These are phyloP conservation scores for Epicoccum sorghinum DNA, from an alignment of 2,329 filamentous ascomycete species.

Conservation along the genomic window DNA sequence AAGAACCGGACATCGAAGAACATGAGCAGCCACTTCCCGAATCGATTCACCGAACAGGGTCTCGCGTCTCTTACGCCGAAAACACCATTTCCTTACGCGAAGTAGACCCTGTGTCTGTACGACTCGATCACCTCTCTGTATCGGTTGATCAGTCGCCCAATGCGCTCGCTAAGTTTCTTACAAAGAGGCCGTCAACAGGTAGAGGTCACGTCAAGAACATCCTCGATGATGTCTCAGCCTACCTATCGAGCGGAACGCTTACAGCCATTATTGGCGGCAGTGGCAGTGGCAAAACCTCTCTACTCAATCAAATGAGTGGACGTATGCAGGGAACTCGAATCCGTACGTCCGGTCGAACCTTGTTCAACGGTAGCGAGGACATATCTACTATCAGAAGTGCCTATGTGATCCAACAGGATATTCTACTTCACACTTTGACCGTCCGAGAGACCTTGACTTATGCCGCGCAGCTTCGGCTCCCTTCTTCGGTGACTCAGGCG, in stretches of 20 bases:
- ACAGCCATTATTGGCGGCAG: conserved; percentile 79
- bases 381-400: conserved; percentile 61
- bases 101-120: conserved; percentile 63
- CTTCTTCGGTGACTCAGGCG: conserved; percentile 63
- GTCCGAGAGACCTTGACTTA: conserved; percentile 77
- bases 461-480: conserved; percentile 73
- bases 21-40: conserved; percentile 13
- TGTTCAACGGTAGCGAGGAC: conserved; percentile 66
- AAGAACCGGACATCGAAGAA: conserved; percentile 12
- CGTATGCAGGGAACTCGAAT: conserved; percentile 66
- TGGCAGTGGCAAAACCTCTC: conserved; percentile 68
- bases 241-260: conserved; percentile 68
- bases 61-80: conserved; percentile 29
- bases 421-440: conserved; percentile 74
- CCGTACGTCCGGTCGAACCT: conserved; percentile 58
- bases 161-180: conserved; percentile 31
- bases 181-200: conserved; percentile 33
- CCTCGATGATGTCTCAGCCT: conserved; percentile 67
- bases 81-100: conserved; percentile 51
- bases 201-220: conserved; percentile 55
- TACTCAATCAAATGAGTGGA: conserved; percentile 72
- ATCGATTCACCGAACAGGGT: conserved; percentile 23
- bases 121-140: conserved; percentile 61
- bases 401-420: conserved; percentile 79
- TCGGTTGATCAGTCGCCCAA: conserved; percentile 64